A percentile compares a stretch with the other conserved stretches of the same genome.
These are phyloP conservation scores for Calonectria leucothoes DNA, from an alignment of 2,329 filamentous ascomycete genomes.

Conservation along the genomic window DNA sequence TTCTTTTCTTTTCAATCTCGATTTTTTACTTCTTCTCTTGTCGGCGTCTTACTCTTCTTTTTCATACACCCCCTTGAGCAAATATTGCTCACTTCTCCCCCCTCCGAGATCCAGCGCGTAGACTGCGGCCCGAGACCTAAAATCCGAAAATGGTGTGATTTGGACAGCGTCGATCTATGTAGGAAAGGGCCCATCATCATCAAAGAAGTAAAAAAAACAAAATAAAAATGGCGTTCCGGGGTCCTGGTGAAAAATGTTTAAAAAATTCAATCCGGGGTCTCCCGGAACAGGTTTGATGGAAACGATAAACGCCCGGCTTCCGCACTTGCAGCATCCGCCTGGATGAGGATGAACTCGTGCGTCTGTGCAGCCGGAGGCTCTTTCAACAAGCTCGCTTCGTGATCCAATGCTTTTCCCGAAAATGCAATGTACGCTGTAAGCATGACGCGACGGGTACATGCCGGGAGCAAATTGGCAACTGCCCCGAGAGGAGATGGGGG, in stretches of 20 bases:
- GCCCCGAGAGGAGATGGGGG: too few species aligned
- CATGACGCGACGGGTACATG: not conserved
- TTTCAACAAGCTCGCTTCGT: slow-evolving; percentile 10
- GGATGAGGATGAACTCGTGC: not conserved
- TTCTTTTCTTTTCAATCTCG: not conserved
- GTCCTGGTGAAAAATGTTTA: not conserved
- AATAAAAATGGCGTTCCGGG: not conserved
- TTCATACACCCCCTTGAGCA: not conserved
- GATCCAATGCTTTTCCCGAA: not conserved
- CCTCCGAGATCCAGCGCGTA: not conserved
- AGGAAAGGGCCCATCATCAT: not conserved
- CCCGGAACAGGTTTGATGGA: slow-evolving; percentile 12
- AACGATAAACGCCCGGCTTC: slow-evolving; percentile 32
- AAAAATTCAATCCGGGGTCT: slow-evolving; percentile 25
- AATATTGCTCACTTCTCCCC: not conserved
- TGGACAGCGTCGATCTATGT: not conserved
- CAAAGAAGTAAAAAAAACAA: not conserved
- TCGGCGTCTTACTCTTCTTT: not conserved
- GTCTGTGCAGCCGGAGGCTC: slow-evolving; percentile 13
- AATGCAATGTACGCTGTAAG: slow-evolving; percentile 7
- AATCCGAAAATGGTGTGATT: slow-evolving; percentile 23
- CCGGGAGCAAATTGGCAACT: slow-evolving; percentile 22
- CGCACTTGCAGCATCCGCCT: slow-evolving; percentile 15
- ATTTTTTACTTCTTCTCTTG: not conserved
- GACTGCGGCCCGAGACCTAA: not conserved